phyloP scores from a whole-genome alignment of 2,329 filamentous ascomycete species.

The Didymella keratinophila region DNA sequence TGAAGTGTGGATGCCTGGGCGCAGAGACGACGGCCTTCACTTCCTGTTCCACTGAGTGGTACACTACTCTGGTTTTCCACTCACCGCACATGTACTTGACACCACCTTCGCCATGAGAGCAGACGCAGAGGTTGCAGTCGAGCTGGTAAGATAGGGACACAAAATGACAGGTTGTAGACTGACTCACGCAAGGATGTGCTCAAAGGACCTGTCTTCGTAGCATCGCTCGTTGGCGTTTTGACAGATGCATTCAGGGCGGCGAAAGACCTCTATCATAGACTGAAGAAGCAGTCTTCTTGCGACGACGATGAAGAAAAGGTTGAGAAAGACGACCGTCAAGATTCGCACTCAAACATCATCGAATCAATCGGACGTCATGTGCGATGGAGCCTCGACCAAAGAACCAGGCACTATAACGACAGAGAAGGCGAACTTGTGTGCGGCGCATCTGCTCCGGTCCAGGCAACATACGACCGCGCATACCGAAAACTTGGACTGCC shows the following conservation, averaged over 20 bases:
- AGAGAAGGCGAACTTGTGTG: conserved; percentile 42
- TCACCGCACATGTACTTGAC: background rate
- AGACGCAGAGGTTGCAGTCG: background rate
- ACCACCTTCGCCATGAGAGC: background rate
- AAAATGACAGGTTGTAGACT: no score
- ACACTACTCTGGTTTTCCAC: background rate
- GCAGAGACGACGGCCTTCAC: background rate
- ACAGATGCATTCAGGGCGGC: conserved; percentile 43
- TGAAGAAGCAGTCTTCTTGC: conserved; percentile 35
- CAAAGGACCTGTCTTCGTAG: conserved; percentile 38
- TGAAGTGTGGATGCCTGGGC: background rate
- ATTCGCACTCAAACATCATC: conserved; percentile 28
- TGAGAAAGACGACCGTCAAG: conserved; percentile 20
- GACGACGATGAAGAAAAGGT: conserved; percentile 24
- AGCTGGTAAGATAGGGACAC: conserved; percentile 4
- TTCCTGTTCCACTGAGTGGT: background rate
- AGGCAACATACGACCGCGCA: conserved; percentile 42
- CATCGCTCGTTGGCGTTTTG: conserved; percentile 41
- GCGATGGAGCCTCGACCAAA: conserved; percentile 25
- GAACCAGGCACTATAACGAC: conserved; percentile 29
- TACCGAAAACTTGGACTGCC: conserved; percentile 39
- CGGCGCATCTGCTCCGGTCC: conserved; percentile 34
- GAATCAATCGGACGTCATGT: conserved; percentile 18
- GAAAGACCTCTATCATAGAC: conserved; percentile 41
- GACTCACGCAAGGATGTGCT: conserved; percentile 26